Evolutionary conservation across 306 rosid species (phyloP), one percentile per base, ranked within the genome.

Genomic region (Quercus engelmannii): DNA sequence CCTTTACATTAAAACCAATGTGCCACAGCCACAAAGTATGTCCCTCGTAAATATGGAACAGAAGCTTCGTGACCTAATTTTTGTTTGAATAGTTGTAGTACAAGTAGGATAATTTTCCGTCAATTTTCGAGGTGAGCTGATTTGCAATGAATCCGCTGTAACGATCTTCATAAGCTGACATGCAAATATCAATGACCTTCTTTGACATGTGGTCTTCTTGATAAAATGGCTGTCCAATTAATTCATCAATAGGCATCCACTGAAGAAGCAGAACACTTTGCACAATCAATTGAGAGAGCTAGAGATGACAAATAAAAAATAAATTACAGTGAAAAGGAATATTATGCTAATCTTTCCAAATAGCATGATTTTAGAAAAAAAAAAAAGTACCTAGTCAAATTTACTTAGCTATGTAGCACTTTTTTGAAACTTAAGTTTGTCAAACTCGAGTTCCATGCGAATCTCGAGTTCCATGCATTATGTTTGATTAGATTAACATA

Each of bases 231-330:
- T 83, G 86, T 65, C 56, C 54, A 1, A 57, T 69, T 14, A 80
- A 54, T 52, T 83, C 84, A 17, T 78, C 83, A 9, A 83, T 17
- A 18, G 74, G 55, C 87, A 83, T 85, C 91, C 87, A 85, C 81
- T 85, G 84, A 25, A 76, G 8, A 43, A 1, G 55, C 56, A 10
- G 20, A 7, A 1, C 18, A 4, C 35, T 11, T 52, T 20, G 18
- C 28, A 46, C 23, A 33, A 43, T 35, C 74, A 21, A 25, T 8
- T 20, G 10, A 21, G 35, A 62, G 75, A n/a, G 63, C 17, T 54
- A 28, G 33, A 3, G 13, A 11, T 17, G 13, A 35, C 43, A 13
- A 61, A 43, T 41, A 14, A 35, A 30, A 31, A 21, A 28, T 15
- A 76, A 21, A 62, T 7, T n/a, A 46, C 0, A 54, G 43, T 21